phyloP scores from a whole-genome alignment of 169 alveolate species.

The Plasmodium gaboni region DNA sequence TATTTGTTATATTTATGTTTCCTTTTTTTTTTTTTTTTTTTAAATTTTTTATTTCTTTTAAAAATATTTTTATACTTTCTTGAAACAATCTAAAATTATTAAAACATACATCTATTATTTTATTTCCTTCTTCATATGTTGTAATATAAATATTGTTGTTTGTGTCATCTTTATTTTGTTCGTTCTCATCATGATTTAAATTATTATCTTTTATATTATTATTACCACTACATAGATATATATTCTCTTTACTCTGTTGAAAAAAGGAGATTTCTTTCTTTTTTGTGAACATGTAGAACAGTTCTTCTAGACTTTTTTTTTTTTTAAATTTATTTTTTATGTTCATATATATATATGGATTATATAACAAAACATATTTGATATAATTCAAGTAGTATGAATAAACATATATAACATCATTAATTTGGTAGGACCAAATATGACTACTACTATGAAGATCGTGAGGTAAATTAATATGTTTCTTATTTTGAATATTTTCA shows the following conservation, averaged over 20 bases:
- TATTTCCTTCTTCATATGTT: slow-evolving; percentile 5
- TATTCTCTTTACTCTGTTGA: neutral
- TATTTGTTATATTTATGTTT: neutral
- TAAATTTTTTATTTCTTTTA: slow-evolving; percentile 28
- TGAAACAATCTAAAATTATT: slow-evolving; percentile 29
- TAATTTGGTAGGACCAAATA: slow-evolving; percentile 1
- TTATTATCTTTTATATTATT: neutral
- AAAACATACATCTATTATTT: slow-evolving; percentile 14
- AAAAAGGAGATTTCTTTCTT: slow-evolving; percentile 7
- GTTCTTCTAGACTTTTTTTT: slow-evolving; percentile 9
- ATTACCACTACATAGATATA: neutral
- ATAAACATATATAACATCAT: slow-evolving; percentile 38
- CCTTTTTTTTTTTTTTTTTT: slow-evolving; percentile 15
- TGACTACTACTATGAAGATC: neutral
- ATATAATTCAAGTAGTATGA: slow-evolving; percentile 41
- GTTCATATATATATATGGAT: slow-evolving; percentile 45
- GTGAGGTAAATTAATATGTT: no score
- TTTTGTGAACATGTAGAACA: slow-evolving; percentile 31
- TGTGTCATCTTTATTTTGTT: neutral
- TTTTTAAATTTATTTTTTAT: slow-evolving; percentile 21
- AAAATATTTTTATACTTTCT: slow-evolving; percentile 43
- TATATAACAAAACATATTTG: slow-evolving; percentile 43
- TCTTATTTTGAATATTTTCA: no score
- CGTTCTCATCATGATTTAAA: neutral
- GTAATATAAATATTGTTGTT: neutral